Percentiles rank a stretch among this genome's conserved stretches.
These are phyloP conservation scores for Erigeron canadensis DNA, from an alignment of 129 eudicot genomes.

Conservation along the genomic window DNA sequence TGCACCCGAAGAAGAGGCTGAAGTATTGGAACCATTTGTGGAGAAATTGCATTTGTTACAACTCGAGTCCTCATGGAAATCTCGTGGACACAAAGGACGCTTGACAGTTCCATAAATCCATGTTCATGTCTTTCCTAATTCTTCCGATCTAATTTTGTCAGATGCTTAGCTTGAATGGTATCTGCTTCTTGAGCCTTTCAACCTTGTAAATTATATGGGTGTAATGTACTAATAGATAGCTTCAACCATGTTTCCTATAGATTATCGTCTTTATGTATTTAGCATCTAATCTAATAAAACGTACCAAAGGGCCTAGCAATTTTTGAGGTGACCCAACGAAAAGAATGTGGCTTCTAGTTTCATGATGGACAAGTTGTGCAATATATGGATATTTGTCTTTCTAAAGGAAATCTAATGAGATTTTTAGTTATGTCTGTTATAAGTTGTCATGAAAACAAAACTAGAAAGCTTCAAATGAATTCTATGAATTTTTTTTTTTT, in stretches of 20 bases:
- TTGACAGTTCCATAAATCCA: slow-evolving; percentile 38
- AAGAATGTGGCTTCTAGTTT: no score
- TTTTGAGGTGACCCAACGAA: no score
- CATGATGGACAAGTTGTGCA: no score
- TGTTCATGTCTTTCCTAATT: background rate
- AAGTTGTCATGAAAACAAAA: no score
- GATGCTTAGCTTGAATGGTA: slow-evolving; percentile 12
- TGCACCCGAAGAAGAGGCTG: slow-evolving; percentile 93
- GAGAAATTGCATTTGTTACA: slow-evolving; percentile 82
- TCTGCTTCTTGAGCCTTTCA: background rate
- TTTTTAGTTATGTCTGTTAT: no score
- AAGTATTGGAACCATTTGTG: slow-evolving; percentile 76
- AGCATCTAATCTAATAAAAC: background rate
- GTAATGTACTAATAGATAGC: background rate
- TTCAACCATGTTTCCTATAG: slow-evolving; percentile 17
- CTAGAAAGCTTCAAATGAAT: no score
- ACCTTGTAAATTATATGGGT: slow-evolving; percentile 10
- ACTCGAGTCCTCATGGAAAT: slow-evolving; percentile 77
- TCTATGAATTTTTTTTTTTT: no score
- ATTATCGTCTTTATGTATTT: background rate
- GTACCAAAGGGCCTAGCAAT: background rate
- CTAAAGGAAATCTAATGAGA: no score
- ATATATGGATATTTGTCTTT: no score
- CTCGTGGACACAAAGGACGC: slow-evolving; percentile 54
- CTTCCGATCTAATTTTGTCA: background rate